These are phyloP conservation scores for Scorias spongiosa DNA, from an alignment of 2,329 filamentous ascomycete genomes.

Conservation along the genomic window DNA sequence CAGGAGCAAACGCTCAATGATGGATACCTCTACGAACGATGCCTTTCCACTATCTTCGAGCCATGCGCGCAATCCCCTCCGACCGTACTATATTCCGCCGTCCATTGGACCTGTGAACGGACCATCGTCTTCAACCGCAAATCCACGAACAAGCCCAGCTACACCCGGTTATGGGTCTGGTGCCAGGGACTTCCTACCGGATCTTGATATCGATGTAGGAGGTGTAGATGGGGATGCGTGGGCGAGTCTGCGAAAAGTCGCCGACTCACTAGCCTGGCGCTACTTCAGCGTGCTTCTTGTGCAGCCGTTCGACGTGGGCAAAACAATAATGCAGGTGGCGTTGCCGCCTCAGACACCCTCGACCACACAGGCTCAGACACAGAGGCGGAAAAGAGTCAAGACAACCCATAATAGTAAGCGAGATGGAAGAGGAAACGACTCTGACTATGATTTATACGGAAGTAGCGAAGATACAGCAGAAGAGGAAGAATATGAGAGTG, in stretches of 20 bases:
- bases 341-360: conserved; percentile 18
- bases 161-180: conserved; percentile 32
- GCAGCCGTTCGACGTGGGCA: conserved; percentile 94
- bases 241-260: conserved; percentile 46
- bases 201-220: conserved; percentile 62
- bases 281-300: conserved; percentile 80
- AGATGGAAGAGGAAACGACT: conserved; percentile 5
- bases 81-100: conserved; percentile 58
- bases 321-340: conserved; percentile 74
- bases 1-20: conserved; percentile 29
- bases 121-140: conserved; percentile 17
- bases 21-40: conserved; percentile 4
- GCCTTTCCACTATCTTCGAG: conserved; percentile 8
- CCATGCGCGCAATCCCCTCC: conserved; percentile 43
- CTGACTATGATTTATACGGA: conserved; percentile 5
- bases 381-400: not conserved
- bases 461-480: conserved; percentile 1
- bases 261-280: conserved; percentile 81
- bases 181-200: conserved; percentile 72
- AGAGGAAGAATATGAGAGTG: conserved; percentile 11
- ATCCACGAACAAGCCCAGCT: conserved; percentile 23
- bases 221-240: conserved; percentile 19
- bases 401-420: conserved; percentile 1
- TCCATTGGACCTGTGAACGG: conserved; percentile 45
- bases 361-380: conserved; percentile 6